Base-by-base conservation (phyloP, 2,329 filamentous ascomycete species). In the Trichoderma sp. region DNA sequence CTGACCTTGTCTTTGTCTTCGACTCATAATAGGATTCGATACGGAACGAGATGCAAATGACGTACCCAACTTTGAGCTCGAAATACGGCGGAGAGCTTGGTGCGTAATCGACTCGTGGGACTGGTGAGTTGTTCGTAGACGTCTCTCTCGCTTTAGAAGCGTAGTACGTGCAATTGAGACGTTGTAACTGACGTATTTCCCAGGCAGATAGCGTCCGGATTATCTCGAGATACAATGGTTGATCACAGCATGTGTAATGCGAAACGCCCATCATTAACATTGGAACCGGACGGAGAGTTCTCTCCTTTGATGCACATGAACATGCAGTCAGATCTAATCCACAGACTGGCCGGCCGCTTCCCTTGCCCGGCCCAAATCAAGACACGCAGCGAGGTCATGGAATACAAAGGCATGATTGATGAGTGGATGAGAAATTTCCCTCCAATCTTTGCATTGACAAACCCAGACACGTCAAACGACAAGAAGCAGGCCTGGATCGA, bases 381-480 rank as follows among this genome's bases (percentile, higher is more conserved):
- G 39, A 73, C 75, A 8, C 76, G 76, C 2, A 70, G 78, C 11
- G 76, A 83, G 15, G 74, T 78, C 7, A 72, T 70, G 28, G 76
- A 77, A 34, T 79, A 78, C 57, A 79, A 67, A 53, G 70, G 63
- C 8, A 76, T 78, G 12, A 81, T 83, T 24, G 79, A 83, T n/a
- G 77, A 78, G 1, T 86, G 84, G 80, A 79, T 84, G 47, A 74
- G 75, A 3, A 78, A 79, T 6, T 81, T 86, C n/a, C 84, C 84
- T 0, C 75, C 80, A 1, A 77, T 83, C 1, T 86, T 83, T 72
- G 76, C 78, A 24, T 73, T 84, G 34, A 76, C 78, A 4, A 74
- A 82, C 53, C 80, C 84, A 0, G 83, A 86, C 73, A 80, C 76
- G 0, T 81, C 78, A 1, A 79, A 81, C 32, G 85, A 86, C 71